Base-by-base conservation (phyloP, 805 yeast genomes). In the Suhomyces prunicola region DNA sequence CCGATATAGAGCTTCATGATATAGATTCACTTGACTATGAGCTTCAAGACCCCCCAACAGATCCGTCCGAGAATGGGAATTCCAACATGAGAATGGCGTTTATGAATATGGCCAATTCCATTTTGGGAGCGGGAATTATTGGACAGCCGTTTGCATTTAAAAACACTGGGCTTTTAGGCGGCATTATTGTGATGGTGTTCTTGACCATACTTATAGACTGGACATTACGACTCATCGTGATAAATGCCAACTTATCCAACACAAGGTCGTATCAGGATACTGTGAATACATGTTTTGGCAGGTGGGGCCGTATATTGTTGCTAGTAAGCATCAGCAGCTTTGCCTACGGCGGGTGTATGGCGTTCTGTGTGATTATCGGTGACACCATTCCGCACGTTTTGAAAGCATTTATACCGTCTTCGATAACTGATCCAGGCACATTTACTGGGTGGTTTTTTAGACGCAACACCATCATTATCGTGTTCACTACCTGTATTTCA, bases 41-140 rank as follows among this genome's bases (percentile, higher is more conserved):
- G 44, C 17, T 24, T 4, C 51, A 47, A n/a, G 55, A 46, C 49
- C 46, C 7, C 22, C 17, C 22, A 27, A 46, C 4, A 26, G 12
- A 5, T 12, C 1, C 47, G 27, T 45, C 50, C 4, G 67, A 63
- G 23, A 54, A 57, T 19, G 78, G 77, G 4, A 64, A 66, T 19
- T 73, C 78, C 10, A 65, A 59, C 55, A 77, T 92, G 79, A 81
- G 80, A 53, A 87, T 87, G 90, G 97, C 97, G 5, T 91, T 92
- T 64, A 88, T 92, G 96, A 93, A 93, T 69, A 91, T 92, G 96
- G 96, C 97, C 8, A 92, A 92, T 69, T 87, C 96, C 17, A 93
- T 93, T 55, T 76, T 93, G 6, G 98, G 98, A 0, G 97, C 98
- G 0, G 98, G 98, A 6, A 89, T 93, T 50, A 90, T 93, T 31